phyloP scores from a whole-genome alignment of 495 filamentous ascomycete species.

The Neurospora discreta region DNA sequence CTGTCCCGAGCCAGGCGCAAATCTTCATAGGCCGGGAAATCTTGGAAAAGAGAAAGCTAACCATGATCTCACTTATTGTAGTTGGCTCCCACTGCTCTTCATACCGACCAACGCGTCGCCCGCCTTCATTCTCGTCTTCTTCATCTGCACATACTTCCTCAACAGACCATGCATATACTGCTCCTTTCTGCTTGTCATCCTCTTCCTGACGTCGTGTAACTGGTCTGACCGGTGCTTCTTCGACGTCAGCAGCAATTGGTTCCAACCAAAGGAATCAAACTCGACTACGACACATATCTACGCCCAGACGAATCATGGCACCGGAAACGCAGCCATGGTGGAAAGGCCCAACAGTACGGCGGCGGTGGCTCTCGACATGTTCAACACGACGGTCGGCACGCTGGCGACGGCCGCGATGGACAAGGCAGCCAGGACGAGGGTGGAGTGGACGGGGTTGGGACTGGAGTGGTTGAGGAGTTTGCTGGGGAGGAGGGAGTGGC shows the following conservation, averaged over 20 bases:
- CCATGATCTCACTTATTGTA: constrained; percentile 8
- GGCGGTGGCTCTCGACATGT: constrained; percentile 41
- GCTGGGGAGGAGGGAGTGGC: constrained; percentile 68
- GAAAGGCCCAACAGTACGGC: neutral
- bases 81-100: constrained; percentile 65
- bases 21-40: too few species aligned
- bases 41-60: neutral
- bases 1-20: neutral
- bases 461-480: constrained; percentile 73
- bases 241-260: constrained; percentile 75
- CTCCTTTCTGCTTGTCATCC: constrained; percentile 75
- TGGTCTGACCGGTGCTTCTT: constrained; percentile 88
- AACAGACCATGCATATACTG: constrained; percentile 88
- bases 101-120: constrained; percentile 70
- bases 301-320: constrained; percentile 22
- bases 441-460: constrained; percentile 71
- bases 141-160: constrained; percentile 80
- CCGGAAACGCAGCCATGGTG: constrained; percentile 25
- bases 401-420: constrained; percentile 57
- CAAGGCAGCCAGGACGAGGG: constrained; percentile 38
- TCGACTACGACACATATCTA: constrained; percentile 11
- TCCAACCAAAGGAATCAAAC: constrained; percentile 44
- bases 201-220: constrained; percentile 82
- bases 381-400: constrained; percentile 59
- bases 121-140: constrained; percentile 82